A percentile compares a stretch with the other conserved stretches of the same genome.
Conservation (phyloP, 2,329 filamentous ascomycete species). For the Rhinocladiella mackenziei region DNA sequence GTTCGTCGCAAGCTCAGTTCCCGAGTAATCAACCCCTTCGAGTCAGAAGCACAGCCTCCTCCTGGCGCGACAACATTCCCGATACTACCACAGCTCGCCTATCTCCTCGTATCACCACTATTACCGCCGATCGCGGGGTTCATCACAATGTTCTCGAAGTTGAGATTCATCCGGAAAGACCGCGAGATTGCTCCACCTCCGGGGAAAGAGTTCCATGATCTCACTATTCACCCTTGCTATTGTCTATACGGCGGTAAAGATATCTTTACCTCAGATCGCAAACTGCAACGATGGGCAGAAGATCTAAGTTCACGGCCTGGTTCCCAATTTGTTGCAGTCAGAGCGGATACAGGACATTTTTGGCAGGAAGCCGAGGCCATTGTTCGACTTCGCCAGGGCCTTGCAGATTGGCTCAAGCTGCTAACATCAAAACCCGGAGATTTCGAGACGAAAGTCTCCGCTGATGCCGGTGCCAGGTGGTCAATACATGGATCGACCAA, state of each 20-base stretch:
- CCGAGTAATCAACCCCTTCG: slow-evolving; percentile 20
- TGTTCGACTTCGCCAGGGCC: slow-evolving; percentile 12
- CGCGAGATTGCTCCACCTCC: slow-evolving; percentile 57
- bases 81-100: slow-evolving; percentile 36
- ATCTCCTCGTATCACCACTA: slow-evolving; percentile 65
- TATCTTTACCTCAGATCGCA: slow-evolving; percentile 63
- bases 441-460: not conserved
- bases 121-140: slow-evolving; percentile 54
- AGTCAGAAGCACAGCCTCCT: slow-evolving; percentile 15
- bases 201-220: slow-evolving; percentile 32
- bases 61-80: slow-evolving; percentile 19
- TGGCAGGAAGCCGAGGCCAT: slow-evolving; percentile 21
- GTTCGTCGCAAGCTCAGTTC: slow-evolving; percentile 33
- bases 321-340: slow-evolving; percentile 42
- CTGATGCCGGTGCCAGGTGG: too few relatives aligned
- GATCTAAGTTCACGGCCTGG: slow-evolving; percentile 45
- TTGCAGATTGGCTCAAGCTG: slow-evolving; percentile 16
- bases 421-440: not conserved
- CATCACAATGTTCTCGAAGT: slow-evolving; percentile 56
- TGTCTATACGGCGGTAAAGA: slow-evolving; percentile 70
- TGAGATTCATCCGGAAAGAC: slow-evolving; percentile 36
- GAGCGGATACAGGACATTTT: slow-evolving; percentile 21
- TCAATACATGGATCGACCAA: too few relatives aligned
- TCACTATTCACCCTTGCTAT: slow-evolving; percentile 30
- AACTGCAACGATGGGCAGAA: slow-evolving; percentile 62